Evolutionary conservation across 129 eudicot genomes (phyloP), one percentile per base, ranked within the genome.

Genomic region (Smallanthus sonchifolius): DNA sequence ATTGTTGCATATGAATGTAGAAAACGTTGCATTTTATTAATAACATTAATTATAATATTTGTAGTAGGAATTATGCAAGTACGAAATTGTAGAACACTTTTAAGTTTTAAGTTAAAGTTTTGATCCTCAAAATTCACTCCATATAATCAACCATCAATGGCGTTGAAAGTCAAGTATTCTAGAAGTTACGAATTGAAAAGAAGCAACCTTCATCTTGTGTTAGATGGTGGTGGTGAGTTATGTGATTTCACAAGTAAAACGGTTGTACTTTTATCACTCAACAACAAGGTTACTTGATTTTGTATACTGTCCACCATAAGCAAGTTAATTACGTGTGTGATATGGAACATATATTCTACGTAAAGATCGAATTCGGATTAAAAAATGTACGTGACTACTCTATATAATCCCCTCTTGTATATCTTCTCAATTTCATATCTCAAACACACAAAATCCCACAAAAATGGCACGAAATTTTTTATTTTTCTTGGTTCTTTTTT

Each of bases 391-490:
- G 65, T 51, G 57, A 40, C 68, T 14, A 40, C 42, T 75, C 70
- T 80, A 80, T 80, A 74, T 80, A 80, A 73, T 15, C 65, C 71
- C 71, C 30, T 17, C 62, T 4, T 6, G 45, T 28, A 49, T 19
- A 49, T 19, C 59, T 59, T 45, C 69, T 24, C 34, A 17, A 10
- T 13, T 34, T 39, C 71, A 57, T n/a, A 73, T 7, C 70, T 24
- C 67, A 71, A 24, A 69, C 19, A 61, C 69, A 43, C 19, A 32
- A 24, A 42, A 37, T 10, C 57, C 45, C 52, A 65, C 62, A 42
- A 40, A 30, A 28, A 80, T 84, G 88, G 75, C 88, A 44, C 83
- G 28, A 52, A 44, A 34, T 24, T 37, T 56, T 48, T 30, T 54
- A 15, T 38, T 55, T 54, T 73, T 73, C 11, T 37, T 80, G 10